Percentiles rank a stretch among this genome's conserved stretches.
Conservation (phyloP, 441 rosid genomes). For the Aleurites moluccanus region DNA sequence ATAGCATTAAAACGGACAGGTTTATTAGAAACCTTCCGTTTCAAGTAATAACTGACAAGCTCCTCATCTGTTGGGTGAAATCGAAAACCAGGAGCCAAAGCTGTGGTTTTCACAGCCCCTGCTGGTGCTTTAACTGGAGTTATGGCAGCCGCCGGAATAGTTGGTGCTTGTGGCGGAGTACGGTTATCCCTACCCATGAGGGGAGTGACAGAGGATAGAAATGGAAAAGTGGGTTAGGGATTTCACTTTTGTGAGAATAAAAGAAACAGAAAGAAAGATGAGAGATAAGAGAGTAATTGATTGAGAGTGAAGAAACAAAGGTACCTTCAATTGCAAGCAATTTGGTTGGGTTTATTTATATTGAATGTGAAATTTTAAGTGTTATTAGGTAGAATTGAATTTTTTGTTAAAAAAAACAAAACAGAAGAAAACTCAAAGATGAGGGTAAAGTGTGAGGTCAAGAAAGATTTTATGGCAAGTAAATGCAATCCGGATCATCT, state of each 20-base stretch:
- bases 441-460: too few relatives aligned
- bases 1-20: constrained; percentile 73
- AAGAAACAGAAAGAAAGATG: constrained; percentile 4
- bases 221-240: constrained; percentile 21
- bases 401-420: neutral
- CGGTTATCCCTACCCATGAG: constrained; percentile 44
- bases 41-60: constrained; percentile 75
- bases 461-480: too few relatives aligned
- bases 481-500: too few relatives aligned
- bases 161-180: constrained; percentile 16
- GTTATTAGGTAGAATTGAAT: too few relatives aligned
- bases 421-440: too few relatives aligned
- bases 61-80: constrained; percentile 92
- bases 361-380: too few relatives aligned
- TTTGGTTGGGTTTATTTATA: constrained; percentile 28
- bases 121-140: constrained; percentile 3
- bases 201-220: neutral
- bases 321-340: constrained; percentile 82
- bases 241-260: constrained; percentile 7
- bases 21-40: constrained; percentile 65
- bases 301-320: constrained; percentile 49
- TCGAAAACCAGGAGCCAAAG: constrained; percentile 90
- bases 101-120: constrained; percentile 36
- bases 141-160: constrained; percentile 12
- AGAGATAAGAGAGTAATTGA: constrained; percentile 34